Base-by-base conservation (phyloP, 257 asterid species). In the Jasminum sambac region DNA sequence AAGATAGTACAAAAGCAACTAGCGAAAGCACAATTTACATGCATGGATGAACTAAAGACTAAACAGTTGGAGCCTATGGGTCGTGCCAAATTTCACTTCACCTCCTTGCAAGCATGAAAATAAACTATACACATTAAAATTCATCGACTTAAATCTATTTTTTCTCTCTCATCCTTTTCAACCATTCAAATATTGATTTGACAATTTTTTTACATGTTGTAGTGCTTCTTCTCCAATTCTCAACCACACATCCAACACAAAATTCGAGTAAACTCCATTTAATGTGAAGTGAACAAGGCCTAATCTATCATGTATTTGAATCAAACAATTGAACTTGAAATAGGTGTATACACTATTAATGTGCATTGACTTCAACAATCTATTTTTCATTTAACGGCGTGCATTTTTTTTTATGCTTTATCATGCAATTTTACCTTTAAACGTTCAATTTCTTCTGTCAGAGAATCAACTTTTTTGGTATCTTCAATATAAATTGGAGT, bases 401-500 rank as follows among this genome's bases (percentile, higher is more conserved):
- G 37, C 34, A 41, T 24, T 48, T 40, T 70, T 48, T 46, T 30
- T 72, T 61, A 76, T 71, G 67, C 62, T 55, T 38, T 64, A 69
- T 69, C 70, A 43, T 37, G 71, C 42, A 62, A 24, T 72, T 69
- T 81, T 77, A 94, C 99, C 99, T 91, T 86, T 73, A 95, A 75
- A 75, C 71, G 81, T 64, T 79, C 76, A 73, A 88, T 71, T 88
- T 95, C 96, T 81, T 81, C 88, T 68, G 78, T 86, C 70, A 95
- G 77, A 81, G 90, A 72, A 80, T 89, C 91, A 68, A 88, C 74
- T 78, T 94, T 91, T 83, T 86, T 68, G 19, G 96, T 91, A 77
- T 91, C 96, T 84, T 95, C 99, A 59, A 91, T 73, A 72, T 91
- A 87, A 77, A 95, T 87, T 38, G 98, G 95, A 34, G 82, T 86